A percentile compares a stretch with the other conserved stretches of the same genome.
Conservation (phyloP, 2,329 filamentous ascomycete genomes). For the Fusarium sp. region DNA sequence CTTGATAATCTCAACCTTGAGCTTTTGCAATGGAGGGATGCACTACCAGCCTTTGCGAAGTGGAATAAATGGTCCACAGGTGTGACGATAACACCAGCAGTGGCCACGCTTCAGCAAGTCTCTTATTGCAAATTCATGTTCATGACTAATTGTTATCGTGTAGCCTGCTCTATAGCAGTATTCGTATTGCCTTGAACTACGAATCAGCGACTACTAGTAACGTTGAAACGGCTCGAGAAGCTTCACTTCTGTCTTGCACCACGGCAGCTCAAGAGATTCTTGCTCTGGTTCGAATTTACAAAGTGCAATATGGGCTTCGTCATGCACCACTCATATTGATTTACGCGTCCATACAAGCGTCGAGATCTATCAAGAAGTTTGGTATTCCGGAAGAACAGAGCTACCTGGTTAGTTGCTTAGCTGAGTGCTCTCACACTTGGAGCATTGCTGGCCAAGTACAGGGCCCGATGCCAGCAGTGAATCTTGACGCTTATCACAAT, state of each 20-base stretch:
- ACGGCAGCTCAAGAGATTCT: conserved; percentile 1
- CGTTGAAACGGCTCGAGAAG: neutral
- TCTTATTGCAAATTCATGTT: fast-evolving
- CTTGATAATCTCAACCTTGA: neutral
- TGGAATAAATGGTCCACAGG: neutral
- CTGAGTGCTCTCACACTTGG: conserved; percentile 6
- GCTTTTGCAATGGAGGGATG: neutral
- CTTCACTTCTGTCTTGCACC: neutral
- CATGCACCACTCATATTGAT: conserved; percentile 10
- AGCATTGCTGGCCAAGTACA: conserved; percentile 1
- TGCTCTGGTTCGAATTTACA: neutral
- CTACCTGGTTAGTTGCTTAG: neutral
- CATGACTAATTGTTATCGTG: fast-evolving
- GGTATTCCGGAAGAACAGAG: conserved; percentile 9
- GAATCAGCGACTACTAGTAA: neutral
- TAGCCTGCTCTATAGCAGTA: neutral
- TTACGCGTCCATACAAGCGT: neutral
- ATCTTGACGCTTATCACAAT: neutral
- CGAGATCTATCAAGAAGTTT: neutral
- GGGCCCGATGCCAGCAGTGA: neutral
- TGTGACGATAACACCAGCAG: neutral
- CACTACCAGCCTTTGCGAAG: neutral
- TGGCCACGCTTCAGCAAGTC: neutral
- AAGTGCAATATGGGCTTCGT: neutral
- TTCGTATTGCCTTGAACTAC: conserved; percentile 2